Base-by-base conservation (phyloP, 768 basidiomycete species). In the Fomitopsis pulvina region DNA sequence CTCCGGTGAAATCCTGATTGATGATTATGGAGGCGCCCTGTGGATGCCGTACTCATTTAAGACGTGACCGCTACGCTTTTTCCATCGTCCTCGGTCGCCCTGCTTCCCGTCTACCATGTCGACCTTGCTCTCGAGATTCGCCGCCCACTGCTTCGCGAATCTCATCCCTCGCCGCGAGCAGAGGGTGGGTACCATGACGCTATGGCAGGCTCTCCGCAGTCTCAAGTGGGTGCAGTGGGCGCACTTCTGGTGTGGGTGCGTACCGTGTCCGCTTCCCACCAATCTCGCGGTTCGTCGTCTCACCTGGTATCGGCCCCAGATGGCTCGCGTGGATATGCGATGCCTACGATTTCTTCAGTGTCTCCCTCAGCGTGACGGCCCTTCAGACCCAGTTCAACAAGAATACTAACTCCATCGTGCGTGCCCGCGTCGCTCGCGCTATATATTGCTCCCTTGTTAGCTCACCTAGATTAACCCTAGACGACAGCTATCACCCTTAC, bases 401-500 rank as follows among this genome's bases (percentile, higher is more conserved):
- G 49, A 5, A 55, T 0, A 70, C 71, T 3, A 53, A 68, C 29
- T 57, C 68, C 27, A 79, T 87, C 27, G 75, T 76, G 40, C 54
- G 69, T n/a, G 62, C 27, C 11, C 20, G 4, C 34, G 20, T 40
- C 37, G 16, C 11, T 28, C 43, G 25, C 21, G 12, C n/a, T 9
- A 7, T 26, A 45, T 45, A 7, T 25, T 14, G 47, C 20, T 7
- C 32, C 42, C 20, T 22, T 26, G 18, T 6, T 27, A 34, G 30
- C 24, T 39, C 42, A 45, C 53, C 12, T 37, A 32, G 5, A 21
- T 46, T 24, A 10, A 34, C 25, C 21, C 37, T 49, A 76, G 76
- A 88, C 89, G 42, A 82, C 83, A 18, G 78, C 90, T 4, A 93
- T 98, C 62, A 96, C 94, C 5, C 74, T 96, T 43, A 96, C 94